phyloP scores from a whole-genome alignment of 116 monocot species.

The Dioscorea cayenensis region DNA sequence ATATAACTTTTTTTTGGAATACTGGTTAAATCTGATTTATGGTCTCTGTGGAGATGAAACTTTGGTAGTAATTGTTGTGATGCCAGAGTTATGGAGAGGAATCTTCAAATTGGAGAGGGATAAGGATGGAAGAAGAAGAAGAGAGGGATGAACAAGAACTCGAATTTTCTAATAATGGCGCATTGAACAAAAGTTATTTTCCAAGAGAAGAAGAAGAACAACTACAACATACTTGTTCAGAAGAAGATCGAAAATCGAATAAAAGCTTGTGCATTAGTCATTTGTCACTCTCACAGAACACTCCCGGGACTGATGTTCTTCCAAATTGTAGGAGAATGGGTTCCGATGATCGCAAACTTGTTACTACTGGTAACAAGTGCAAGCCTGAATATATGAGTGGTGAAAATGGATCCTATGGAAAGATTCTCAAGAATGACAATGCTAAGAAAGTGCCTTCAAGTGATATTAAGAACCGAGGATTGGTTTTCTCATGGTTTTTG shows the following conservation, averaged over 20 bases:
- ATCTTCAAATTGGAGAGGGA: no score
- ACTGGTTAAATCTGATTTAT: no score
- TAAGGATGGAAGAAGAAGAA: no score
- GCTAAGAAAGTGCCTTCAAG: conserved; percentile 3
- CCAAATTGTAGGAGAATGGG: conserved; percentile 38
- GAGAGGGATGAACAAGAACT: no score
- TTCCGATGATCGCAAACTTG: conserved; percentile 39
- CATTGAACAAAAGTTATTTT: no score
- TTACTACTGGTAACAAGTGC: conserved; percentile 44
- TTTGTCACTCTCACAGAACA: conserved; percentile 15
- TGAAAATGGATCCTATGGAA: conserved; percentile 26
- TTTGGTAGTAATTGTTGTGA: no score
- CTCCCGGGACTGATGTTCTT: conserved; percentile 20
- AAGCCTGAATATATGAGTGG: conserved; percentile 36
- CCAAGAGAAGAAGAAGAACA: background rate
- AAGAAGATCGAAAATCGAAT: conserved; percentile 30
- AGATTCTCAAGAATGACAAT: conserved; percentile 18
- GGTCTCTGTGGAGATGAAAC: no score
- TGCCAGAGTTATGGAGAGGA: no score
- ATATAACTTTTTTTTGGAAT: no score
- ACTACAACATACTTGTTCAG: conserved; percentile 17
- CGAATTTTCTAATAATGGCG: no score
- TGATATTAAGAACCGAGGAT: conserved; percentile 33
- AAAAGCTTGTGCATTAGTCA: conserved; percentile 33
- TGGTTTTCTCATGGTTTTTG: conserved; percentile 70